Conservation (phyloP, 2,329 filamentous ascomycete species). For the Aureobasidium lini region DNA sequence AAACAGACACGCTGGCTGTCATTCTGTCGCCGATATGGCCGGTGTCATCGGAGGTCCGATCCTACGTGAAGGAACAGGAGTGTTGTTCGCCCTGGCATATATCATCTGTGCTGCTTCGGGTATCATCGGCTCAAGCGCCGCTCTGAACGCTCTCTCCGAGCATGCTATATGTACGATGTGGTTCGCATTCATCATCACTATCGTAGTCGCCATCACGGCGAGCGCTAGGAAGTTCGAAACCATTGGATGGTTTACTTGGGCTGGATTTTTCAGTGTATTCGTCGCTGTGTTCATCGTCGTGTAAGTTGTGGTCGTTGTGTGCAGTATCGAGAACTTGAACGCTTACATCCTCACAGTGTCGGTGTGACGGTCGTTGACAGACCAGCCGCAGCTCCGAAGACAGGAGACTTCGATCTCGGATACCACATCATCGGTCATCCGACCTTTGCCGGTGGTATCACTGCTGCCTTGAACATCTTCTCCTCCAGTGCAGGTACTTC, state of each 20-base stretch:
- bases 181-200: constrained; percentile 47
- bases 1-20: constrained; percentile 43
- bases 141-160: constrained; percentile 51
- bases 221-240: constrained; percentile 53
- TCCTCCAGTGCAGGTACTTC: too few relatives aligned
- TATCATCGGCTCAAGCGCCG: constrained; percentile 52
- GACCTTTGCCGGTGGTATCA: neutral
- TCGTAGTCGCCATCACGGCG: constrained; percentile 42
- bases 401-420: constrained; percentile 52
- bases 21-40: constrained; percentile 52
- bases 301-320: constrained; percentile 13
- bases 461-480: too few relatives aligned
- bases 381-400: constrained; percentile 53
- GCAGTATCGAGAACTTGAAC: neutral
- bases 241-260: constrained; percentile 56
- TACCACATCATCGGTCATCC: constrained; percentile 24
- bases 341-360: constrained; percentile 8
- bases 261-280: constrained; percentile 52
- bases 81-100: constrained; percentile 51
- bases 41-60: constrained; percentile 46
- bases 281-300: constrained; percentile 41
- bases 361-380: constrained; percentile 50
- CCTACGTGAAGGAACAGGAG: constrained; percentile 46
- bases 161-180: constrained; percentile 55
- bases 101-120: constrained; percentile 50